A percentile compares a stretch with the other conserved stretches of the same genome.
Evolutionary conservation across 306 rosid genomes (phyloP).

Genomic region (Cotoneaster glaucophyllus): DNA sequence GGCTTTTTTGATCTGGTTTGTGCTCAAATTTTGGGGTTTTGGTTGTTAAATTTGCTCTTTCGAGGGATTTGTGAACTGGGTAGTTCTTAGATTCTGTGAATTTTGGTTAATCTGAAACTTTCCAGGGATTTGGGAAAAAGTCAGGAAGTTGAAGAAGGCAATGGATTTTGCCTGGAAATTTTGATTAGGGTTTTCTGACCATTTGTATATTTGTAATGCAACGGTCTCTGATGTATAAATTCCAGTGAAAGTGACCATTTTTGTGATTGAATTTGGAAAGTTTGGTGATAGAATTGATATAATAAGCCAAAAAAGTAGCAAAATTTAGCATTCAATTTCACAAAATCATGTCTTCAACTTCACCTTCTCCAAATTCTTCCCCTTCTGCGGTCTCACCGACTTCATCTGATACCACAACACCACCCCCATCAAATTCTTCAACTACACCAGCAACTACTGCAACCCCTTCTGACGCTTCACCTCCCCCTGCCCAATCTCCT

Average conservation of each 20-base stretch:
- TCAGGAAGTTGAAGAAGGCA: not conserved
- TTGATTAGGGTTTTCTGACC: constrained; percentile 22
- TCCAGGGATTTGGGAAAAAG: constrained; percentile 5
- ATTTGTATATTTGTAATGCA: constrained; percentile 20
- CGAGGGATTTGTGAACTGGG: constrained; percentile 12
- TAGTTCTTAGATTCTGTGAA: constrained; percentile 6
- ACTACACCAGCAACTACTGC: constrained; percentile 13
- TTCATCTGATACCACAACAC: constrained; percentile 24
- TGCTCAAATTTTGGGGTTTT: not conserved
- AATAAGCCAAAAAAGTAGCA: constrained; percentile 16
- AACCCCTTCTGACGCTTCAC: constrained; percentile 23
- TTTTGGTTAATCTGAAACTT: constrained; percentile 9
- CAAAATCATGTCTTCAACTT: constrained; percentile 50
- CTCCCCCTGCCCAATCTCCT: constrained; percentile 33
- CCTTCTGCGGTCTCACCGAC: constrained; percentile 61
- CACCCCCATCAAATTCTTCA: constrained; percentile 35
- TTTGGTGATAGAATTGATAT: constrained; percentile 22
- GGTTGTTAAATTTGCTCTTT: constrained; percentile 1
- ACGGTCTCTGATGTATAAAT: not conserved
- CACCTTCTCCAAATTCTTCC: constrained; percentile 64
- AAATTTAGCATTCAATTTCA: constrained; percentile 4
- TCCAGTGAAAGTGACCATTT: constrained; percentile 7
- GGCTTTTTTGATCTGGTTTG: constrained; percentile 19
- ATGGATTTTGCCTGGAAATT: not conserved
- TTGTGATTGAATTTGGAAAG: constrained; percentile 1